These are phyloP conservation scores for Cucurbita moschata DNA, from an alignment of 306 rosid species.

Conservation along the genomic window DNA sequence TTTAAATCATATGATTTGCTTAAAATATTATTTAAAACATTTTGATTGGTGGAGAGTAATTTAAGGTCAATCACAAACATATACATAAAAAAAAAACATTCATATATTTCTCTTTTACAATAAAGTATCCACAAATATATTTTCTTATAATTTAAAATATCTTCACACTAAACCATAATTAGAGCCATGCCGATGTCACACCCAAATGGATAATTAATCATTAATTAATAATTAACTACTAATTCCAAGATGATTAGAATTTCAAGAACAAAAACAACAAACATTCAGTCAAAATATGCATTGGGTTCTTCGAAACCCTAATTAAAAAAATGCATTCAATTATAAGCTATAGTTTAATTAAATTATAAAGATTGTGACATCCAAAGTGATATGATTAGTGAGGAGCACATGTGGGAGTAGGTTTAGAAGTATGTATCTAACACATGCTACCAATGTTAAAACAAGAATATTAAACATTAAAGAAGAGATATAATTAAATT, in stretches of 20 bases:
- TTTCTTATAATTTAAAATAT: not conserved
- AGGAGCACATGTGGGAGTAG: slow-evolving; percentile 32
- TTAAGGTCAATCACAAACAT: slow-evolving; percentile 5
- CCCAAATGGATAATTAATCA: slow-evolving; percentile 2
- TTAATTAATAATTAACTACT: not conserved
- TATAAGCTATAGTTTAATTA: not conserved
- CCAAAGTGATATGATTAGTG: slow-evolving; percentile 11
- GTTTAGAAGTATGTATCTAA: slow-evolving; percentile 24
- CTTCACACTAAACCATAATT: not conserved
- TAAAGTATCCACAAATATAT: not conserved
- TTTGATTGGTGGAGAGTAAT: not conserved
- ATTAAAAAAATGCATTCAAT: not conserved
- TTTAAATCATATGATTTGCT: not conserved
- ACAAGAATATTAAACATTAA: slow-evolving; percentile 5
- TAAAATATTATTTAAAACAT: not conserved
- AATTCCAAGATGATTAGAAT: slow-evolving; percentile 3
- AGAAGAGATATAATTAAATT: not conserved
- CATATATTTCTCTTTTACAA: not conserved
- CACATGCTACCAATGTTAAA: slow-evolving; percentile 28
- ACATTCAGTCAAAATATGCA: slow-evolving; percentile 7
- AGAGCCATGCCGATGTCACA: not conserved
- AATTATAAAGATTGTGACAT: not conserved
- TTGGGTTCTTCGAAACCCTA: not conserved
- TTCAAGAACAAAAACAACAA: slow-evolving; percentile 2
- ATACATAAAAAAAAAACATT: not conserved